Base-by-base conservation (phyloP, 2,329 filamentous ascomycete genomes). In the Fusarium luffae region DNA sequence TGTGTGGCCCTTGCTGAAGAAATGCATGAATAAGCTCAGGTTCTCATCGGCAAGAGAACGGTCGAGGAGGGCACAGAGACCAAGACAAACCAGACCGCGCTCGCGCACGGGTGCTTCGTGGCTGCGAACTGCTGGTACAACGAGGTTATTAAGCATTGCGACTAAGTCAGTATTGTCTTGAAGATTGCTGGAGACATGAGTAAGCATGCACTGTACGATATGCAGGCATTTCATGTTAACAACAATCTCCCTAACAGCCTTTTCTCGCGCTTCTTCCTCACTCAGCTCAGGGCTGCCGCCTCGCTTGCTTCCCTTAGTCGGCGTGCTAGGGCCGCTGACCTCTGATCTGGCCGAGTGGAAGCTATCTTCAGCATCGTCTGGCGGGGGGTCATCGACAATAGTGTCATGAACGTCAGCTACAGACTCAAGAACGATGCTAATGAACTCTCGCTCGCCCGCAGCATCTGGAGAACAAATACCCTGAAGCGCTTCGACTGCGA, bases 221-320 rank as follows among this genome's bases (percentile, higher is more conserved):
- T 98, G 93, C 66, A 99, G 86, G 79, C 96, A 98, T 82, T 98
- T 98, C 89, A 98, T 94, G 83, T 98, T 98, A 79, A 98, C 92
- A 84, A 98, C 90, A 77, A 98, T 96, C 81, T 98, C 94, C 70
- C 89, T 90, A 71, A 98, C 89, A 2, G 92, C 93, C 82, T 94
- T 97, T 48, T 87, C 86, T 71, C 88, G 85, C 12, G 88, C 88
- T 68, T 90, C 88, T 71, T 92, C 91, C 59, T 91, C 89, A 52
- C 82, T 87, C 60, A 87, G 73, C 58, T 84, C 84, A 18, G 79
- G 73, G 14, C 77, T 79, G 49, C 79, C 82, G 14, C 76, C 77
- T 32, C 79, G 79, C 73, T 83, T 85, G 50, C 79, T 79, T 42
- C 78, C 79, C 71, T 82, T 84, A 12, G 83, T 85, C 25, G 86